These are phyloP conservation scores for Lolium multiflorum DNA, from an alignment of 176 grass and related monocot genomes.

Conservation along the genomic window DNA sequence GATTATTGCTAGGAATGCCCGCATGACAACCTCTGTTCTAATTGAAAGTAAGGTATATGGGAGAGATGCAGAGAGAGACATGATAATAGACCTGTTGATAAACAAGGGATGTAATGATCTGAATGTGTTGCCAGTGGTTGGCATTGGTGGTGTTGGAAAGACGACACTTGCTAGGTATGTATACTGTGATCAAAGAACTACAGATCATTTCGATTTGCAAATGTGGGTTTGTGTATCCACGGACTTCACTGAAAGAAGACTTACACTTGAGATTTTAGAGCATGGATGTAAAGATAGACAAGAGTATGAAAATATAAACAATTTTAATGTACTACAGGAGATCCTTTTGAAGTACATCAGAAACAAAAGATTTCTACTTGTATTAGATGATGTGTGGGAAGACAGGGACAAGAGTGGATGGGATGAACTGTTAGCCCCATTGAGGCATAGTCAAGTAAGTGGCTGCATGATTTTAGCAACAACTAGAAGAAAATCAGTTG, in stretches of 20 bases:
- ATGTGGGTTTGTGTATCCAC: conserved; percentile 52
- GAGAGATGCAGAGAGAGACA: conserved; percentile 41
- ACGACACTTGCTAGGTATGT: conserved; percentile 47
- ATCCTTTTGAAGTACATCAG: conserved; percentile 31
- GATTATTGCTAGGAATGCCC: background rate
- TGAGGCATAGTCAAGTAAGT: background rate
- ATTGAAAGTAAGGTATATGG: conserved; percentile 38
- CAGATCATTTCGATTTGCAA: conserved; percentile 34
- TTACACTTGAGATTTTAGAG: conserved; percentile 23
- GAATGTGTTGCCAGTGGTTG: conserved; percentile 36
- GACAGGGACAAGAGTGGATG: conserved; percentile 16
- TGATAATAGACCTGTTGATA: conserved; percentile 35
- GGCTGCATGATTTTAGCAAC: conserved; percentile 49
- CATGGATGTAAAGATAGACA: background rate
- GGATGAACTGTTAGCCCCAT: conserved; percentile 43
- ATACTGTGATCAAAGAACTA: conserved; percentile 31
- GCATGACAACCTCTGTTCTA: conserved; percentile 41
- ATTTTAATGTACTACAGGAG: background rate
- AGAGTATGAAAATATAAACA: background rate
- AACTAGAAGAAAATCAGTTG: conserved; percentile 32
- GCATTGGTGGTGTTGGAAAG: conserved; percentile 58
- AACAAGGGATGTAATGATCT: conserved; percentile 14
- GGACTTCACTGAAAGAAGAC: background rate
- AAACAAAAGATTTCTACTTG: conserved; percentile 42
- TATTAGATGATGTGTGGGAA: conserved; percentile 57